phyloP scores from a whole-genome alignment of 163 green algal genomes.

The Coccomyxa subellipsoidea region DNA sequence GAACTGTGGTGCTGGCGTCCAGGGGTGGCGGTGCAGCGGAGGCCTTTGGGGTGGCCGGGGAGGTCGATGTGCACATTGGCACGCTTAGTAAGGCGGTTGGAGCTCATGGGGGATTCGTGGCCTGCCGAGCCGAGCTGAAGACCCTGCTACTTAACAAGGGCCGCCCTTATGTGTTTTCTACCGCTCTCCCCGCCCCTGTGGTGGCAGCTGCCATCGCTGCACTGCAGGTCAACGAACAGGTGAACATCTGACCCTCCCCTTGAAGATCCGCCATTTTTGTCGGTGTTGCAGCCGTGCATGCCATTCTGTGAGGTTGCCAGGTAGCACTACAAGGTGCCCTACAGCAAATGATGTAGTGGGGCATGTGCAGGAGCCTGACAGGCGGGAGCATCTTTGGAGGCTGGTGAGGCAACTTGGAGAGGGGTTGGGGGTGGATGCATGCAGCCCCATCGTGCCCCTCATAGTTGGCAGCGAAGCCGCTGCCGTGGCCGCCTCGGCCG shows the following conservation, averaged over 20 bases:
- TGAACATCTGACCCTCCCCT: slow-evolving; percentile 23
- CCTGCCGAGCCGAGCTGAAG: slow-evolving; percentile 61
- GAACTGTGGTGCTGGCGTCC: not conserved
- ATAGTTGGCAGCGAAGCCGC: slow-evolving; percentile 66
- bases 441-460: slow-evolving; percentile 82
- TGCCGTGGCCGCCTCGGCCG: slow-evolving; percentile 50
- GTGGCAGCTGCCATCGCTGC: slow-evolving; percentile 77
- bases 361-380: slow-evolving; percentile 69
- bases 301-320: not conserved
- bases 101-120: slow-evolving; percentile 87
- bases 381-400: slow-evolving; percentile 58
- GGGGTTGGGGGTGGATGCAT: slow-evolving; percentile 50
- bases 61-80: slow-evolving; percentile 88
- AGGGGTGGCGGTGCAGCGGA: slow-evolving; percentile 49
- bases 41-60: slow-evolving; percentile 42
- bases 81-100: slow-evolving; percentile 95
- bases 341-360: not conserved
- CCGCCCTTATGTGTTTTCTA: slow-evolving; percentile 88
- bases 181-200: slow-evolving; percentile 78
- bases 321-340: too few relatives aligned
- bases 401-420: slow-evolving; percentile 50
- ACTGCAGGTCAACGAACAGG: slow-evolving; percentile 59
- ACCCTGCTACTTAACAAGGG: slow-evolving; percentile 71
- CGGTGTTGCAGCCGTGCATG: not conserved
- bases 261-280: not conserved